Evolutionary conservation across 371 early-diverging fungal species (phyloP).

Genomic region (Circinella umbellata): DNA sequence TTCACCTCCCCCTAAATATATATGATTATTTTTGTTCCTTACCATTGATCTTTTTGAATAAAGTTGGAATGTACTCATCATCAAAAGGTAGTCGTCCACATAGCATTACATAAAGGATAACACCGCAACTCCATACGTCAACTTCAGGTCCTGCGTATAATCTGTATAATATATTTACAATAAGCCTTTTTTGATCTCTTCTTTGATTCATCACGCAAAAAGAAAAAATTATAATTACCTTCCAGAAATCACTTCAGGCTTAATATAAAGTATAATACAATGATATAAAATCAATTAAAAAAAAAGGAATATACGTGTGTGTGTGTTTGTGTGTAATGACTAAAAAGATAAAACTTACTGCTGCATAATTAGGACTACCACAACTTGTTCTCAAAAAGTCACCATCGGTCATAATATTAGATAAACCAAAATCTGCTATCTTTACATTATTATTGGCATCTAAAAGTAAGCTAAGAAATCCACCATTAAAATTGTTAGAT

Average conservation of each 20-base stretch:
- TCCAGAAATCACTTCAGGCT: conserved; percentile 96
- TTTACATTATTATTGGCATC: conserved; percentile 96
- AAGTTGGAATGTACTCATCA: conserved; percentile 96
- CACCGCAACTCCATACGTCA: conserved; percentile 99
- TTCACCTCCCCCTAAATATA: background rate
- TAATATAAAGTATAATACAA: background rate
- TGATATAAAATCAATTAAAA: background rate
- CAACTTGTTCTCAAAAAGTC: conserved; percentile 96
- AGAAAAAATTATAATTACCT: conserved; percentile 50
- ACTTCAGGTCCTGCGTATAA: conserved; percentile 98
- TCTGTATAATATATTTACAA: conserved; percentile 27
- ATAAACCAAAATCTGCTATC: conserved; percentile 97
- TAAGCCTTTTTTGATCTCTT: background rate
- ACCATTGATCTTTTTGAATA: conserved; percentile 93
- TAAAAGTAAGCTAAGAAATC: conserved; percentile 71
- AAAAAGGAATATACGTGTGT: background rate
- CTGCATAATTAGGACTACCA: conserved; percentile 89
- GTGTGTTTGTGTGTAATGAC: background rate
- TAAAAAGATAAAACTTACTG: conserved; percentile 50
- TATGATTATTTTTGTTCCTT: conserved; percentile 7
- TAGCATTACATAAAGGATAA: conserved; percentile 99
- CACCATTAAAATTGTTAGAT: too few species aligned
- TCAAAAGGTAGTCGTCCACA: conserved; percentile 99
- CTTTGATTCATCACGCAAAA: background rate
- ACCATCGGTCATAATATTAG: conserved; percentile 94